phyloP scores from a whole-genome alignment of 768 basidiomycete species.

The Mycena rosella region DNA sequence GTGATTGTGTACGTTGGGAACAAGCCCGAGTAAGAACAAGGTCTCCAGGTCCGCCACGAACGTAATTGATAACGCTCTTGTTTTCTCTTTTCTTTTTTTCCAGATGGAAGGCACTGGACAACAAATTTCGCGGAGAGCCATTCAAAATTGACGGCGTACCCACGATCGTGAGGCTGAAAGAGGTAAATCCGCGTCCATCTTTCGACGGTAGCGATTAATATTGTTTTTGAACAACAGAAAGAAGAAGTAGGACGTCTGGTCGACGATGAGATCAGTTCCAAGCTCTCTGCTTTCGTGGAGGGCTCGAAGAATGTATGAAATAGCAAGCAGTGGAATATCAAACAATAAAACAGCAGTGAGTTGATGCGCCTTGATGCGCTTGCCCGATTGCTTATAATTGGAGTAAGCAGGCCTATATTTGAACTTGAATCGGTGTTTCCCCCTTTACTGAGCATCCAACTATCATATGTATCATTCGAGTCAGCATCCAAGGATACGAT shows the following conservation, averaged over 20 bases:
- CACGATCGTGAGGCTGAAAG: slow-evolving; percentile 71
- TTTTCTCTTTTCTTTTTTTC: background rate
- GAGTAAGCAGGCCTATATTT: too few species aligned
- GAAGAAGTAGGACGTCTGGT: slow-evolving; percentile 46
- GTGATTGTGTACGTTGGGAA: slow-evolving; percentile 79
- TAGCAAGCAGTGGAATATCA: too few species aligned
- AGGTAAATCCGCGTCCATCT: slow-evolving; percentile 56
- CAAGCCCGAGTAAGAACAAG: slow-evolving; percentile 65
- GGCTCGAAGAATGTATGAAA: background rate
- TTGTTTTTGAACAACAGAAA: slow-evolving; percentile 33
- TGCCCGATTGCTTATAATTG: too few species aligned
- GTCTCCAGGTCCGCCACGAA: slow-evolving; percentile 6
- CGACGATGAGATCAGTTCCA: slow-evolving; percentile 39
- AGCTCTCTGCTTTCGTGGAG: slow-evolving; percentile 15
- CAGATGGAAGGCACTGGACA: slow-evolving; percentile 77
- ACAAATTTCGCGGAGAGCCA: slow-evolving; percentile 71
- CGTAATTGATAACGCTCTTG: slow-evolving; percentile 13
- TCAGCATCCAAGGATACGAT: too few species aligned
- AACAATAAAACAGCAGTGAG: too few species aligned
- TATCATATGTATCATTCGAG: too few species aligned
- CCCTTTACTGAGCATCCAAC: too few species aligned
- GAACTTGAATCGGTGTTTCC: too few species aligned
- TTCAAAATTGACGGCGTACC: slow-evolving; percentile 74
- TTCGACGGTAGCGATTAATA: background rate
- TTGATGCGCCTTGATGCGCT: background rate